Base-by-base conservation (phyloP, 192 early-diverging fungal genomes). In the Allomyces macrogynus region DNA sequence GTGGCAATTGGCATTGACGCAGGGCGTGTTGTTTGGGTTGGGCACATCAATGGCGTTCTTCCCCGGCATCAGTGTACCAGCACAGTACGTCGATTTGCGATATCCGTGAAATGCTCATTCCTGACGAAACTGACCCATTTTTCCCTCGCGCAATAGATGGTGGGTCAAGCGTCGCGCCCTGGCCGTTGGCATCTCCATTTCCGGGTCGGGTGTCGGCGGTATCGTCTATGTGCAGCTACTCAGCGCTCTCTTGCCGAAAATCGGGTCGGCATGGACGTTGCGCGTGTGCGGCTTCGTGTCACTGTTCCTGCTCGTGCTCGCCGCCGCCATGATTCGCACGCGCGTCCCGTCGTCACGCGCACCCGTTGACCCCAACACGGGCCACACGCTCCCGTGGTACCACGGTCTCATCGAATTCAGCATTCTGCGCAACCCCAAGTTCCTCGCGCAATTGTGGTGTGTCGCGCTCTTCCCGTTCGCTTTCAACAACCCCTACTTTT, bases 151-250 rank as follows among this genome's bases (percentile, higher is more conserved):
- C 69, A 65, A 23, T 73, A 73, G 18, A 71, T 73, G 79, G 79
- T 83, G 81, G 71, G 75, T 76, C 22, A 76, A 69, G 63, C 73
- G 75, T 12, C 74, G 79, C 49, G 81, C 78, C 4, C 60, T 81
- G 16, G 84, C 84, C 4, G 64, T 79, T 1, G 84, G 84, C 12
- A 73, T 78, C 40, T 74, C 77, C n/a, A 72, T 74, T 24, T 65
- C 84, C 60, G 89, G 89, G 3, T 75, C 79, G 11, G 89, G 89
- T 16, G 68, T 87, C 61, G 89, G 89, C 49, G 88, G 87, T 1
- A 71, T 89, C 10, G 75, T 80, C 23, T 72, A 87, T 65, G 74
- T 81, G 1, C 78, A 79, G n/a, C 70, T 88, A 23, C 76, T 77
- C 65, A 78, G 77, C 24, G 32, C 69, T 24, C 73, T 89, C 14